Evolutionary conservation across 441 rosid species (phyloP).

Genomic region (Francoa sonchifolia): DNA sequence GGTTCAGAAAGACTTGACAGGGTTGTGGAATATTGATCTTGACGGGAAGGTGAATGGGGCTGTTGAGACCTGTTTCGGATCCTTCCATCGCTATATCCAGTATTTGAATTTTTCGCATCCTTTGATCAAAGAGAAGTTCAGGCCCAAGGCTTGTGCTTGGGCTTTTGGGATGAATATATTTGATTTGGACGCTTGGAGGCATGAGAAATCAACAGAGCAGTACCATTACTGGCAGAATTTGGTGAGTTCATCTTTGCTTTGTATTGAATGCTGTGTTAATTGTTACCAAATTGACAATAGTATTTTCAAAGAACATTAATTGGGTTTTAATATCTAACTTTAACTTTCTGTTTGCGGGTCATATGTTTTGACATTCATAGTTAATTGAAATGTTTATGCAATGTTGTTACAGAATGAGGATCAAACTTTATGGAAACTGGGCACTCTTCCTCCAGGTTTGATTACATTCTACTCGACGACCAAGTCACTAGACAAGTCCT

Average conservation of each 20-base stretch:
- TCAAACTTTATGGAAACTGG: conserved; percentile 55
- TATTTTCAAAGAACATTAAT: too few relatives aligned
- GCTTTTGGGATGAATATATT: conserved; percentile 95
- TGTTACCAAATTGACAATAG: too few relatives aligned
- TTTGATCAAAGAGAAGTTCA: conserved; percentile 66
- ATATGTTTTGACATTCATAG: too few relatives aligned
- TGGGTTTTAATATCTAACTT: too few relatives aligned
- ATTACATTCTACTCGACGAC: conserved; percentile 73
- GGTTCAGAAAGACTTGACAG: conserved; percentile 68
- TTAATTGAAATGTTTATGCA: too few relatives aligned
- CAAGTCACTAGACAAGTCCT: conserved; percentile 69
- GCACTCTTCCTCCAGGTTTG: conserved; percentile 70
- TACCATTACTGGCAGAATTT: conserved; percentile 96
- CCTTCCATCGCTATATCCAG: conserved; percentile 74
- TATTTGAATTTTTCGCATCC: conserved; percentile 72
- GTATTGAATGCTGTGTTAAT: too few relatives aligned
- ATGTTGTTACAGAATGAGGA: conserved; percentile 70
- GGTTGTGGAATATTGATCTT: conserved; percentile 39
- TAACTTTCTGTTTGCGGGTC: too few relatives aligned
- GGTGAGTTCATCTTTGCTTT: too few relatives aligned
- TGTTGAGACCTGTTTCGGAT: conserved; percentile 94
- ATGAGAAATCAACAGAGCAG: conserved; percentile 67
- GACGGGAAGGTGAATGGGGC: conserved; percentile 89
- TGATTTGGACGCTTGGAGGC: conserved; percentile 88
- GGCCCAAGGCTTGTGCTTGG: conserved; percentile 97